Evolutionary conservation across 768 basidiomycete species (phyloP).

Genomic region (Russula sp.): DNA sequence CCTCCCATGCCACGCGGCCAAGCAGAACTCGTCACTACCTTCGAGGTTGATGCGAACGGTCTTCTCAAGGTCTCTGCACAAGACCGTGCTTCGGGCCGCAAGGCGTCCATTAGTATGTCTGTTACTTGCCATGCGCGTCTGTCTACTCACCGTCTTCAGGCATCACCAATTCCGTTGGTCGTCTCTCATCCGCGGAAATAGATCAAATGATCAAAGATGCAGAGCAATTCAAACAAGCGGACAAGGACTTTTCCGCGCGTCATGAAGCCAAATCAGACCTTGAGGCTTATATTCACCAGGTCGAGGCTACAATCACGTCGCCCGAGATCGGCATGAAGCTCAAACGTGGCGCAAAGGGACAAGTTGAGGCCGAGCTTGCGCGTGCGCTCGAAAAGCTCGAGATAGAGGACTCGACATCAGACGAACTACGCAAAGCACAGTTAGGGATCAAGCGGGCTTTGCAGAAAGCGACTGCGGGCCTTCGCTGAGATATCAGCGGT

Average conservation of each 20-base stretch:
- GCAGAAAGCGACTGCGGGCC: slow-evolving; percentile 93
- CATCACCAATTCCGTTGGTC: slow-evolving; percentile 99
- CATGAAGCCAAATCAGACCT: slow-evolving; percentile 99
- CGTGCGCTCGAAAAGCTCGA: slow-evolving; percentile 98
- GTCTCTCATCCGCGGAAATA: slow-evolving; percentile 94
- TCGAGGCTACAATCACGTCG: slow-evolving; percentile 92
- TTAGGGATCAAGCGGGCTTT: slow-evolving; percentile 93
- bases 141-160: slow-evolving; percentile 37
- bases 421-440: slow-evolving; percentile 95
- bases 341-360: slow-evolving; percentile 91
- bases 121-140: slow-evolving; percentile 8
- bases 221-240: slow-evolving; percentile 92
- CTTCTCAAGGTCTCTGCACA: slow-evolving; percentile 97
- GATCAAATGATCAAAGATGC: slow-evolving; percentile 99
- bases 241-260: slow-evolving; percentile 96
- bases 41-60: slow-evolving; percentile 99
- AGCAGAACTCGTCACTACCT: slow-evolving; percentile 98
- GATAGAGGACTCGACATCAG: slow-evolving; percentile 89
- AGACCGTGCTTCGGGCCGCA: slow-evolving; percentile 98
- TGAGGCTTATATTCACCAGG: slow-evolving; percentile 95
- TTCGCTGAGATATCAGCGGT: slow-evolving; percentile 49
- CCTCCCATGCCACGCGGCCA: slow-evolving; percentile 99
- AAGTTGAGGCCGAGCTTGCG: slow-evolving; percentile 96
- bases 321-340: slow-evolving; percentile 98
- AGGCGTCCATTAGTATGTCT: slow-evolving; percentile 88